Conservation (phyloP, 805 yeast genomes). For the Spathaspora passalidarum region DNA sequence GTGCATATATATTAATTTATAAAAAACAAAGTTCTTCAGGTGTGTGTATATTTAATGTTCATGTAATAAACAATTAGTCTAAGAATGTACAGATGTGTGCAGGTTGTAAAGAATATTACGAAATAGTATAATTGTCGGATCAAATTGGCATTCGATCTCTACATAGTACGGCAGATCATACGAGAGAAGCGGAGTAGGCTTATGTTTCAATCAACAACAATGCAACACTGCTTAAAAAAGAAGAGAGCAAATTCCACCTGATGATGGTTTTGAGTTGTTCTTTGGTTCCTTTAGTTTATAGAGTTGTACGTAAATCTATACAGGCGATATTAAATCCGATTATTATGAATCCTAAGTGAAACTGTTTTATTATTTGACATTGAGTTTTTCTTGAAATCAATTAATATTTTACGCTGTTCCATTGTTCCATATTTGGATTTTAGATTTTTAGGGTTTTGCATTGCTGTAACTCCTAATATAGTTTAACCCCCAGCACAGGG, state of each 20-base stretch:
- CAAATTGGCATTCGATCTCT: no score
- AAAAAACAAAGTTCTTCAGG: conserved; percentile 4
- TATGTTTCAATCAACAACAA: no score
- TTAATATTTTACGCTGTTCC: background rate
- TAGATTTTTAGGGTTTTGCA: background rate
- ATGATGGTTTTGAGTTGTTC: no score
- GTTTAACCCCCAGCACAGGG: no score
- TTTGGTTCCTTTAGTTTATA: no score
- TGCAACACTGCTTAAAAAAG: no score
- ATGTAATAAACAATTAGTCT: background rate
- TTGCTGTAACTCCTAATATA: no score
- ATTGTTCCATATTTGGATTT: background rate
- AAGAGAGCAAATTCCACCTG: no score
- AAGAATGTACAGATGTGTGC: background rate
- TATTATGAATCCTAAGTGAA: background rate
- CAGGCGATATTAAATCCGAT: background rate
- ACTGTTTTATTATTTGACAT: background rate
- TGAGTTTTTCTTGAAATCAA: background rate
- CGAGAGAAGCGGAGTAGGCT: no score
- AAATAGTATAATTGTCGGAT: no score
- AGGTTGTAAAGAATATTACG: no score
- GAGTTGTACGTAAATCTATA: background rate
- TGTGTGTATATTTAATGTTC: conserved; percentile 11
- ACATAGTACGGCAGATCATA: no score
- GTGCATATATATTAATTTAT: conserved; percentile 2